Percentiles rank a stretch among this genome's conserved stretches.
phyloP scores from a whole-genome alignment of 2,329 filamentous ascomycete genomes.

The Talaromyces sp. region DNA sequence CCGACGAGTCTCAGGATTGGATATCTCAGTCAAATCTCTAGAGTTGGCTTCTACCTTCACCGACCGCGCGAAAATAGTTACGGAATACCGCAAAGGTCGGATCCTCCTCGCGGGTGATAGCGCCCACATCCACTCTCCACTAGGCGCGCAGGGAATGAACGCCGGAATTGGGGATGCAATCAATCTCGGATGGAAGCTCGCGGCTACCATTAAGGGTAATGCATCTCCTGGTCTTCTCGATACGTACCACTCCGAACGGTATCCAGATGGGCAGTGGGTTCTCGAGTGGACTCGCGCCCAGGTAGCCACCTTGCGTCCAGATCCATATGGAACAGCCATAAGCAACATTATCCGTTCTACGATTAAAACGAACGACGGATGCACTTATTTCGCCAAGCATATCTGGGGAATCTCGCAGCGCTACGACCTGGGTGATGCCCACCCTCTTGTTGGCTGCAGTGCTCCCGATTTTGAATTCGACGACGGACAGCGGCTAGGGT shows the following conservation, averaged over 20 bases:
- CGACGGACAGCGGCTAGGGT: slow-evolving; percentile 22
- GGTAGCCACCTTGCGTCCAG: slow-evolving; percentile 24
- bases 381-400: slow-evolving; percentile 18
- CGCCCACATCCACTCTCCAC: slow-evolving; percentile 16
- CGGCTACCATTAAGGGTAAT: slow-evolving; percentile 35
- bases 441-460: slow-evolving; percentile 31
- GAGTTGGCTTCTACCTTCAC: slow-evolving; percentile 2
- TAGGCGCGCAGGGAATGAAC: slow-evolving; percentile 23
- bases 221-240: slow-evolving; percentile 30
- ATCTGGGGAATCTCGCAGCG: slow-evolving; percentile 31
- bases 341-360: not conserved
- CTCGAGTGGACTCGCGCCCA: slow-evolving; percentile 37
- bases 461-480: slow-evolving; percentile 28
- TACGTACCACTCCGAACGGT: slow-evolving; percentile 47
- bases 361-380: not conserved
- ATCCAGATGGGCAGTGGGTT: slow-evolving; percentile 23
- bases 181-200: slow-evolving; percentile 55
- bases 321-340: slow-evolving; percentile 19
- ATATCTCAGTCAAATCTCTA: slow-evolving; percentile 1
- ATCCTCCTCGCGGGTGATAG: slow-evolving; percentile 17
- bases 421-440: slow-evolving; percentile 22
- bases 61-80: slow-evolving; percentile 6
- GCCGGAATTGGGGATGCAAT: slow-evolving; percentile 49
- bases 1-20: slow-evolving; percentile 3
- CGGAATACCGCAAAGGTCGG: slow-evolving; percentile 15